Evolutionary conservation across 129 eudicot species (phyloP), one percentile per base, ranked within the genome.

Genomic region (Ambrosia artemisiifolia): DNA sequence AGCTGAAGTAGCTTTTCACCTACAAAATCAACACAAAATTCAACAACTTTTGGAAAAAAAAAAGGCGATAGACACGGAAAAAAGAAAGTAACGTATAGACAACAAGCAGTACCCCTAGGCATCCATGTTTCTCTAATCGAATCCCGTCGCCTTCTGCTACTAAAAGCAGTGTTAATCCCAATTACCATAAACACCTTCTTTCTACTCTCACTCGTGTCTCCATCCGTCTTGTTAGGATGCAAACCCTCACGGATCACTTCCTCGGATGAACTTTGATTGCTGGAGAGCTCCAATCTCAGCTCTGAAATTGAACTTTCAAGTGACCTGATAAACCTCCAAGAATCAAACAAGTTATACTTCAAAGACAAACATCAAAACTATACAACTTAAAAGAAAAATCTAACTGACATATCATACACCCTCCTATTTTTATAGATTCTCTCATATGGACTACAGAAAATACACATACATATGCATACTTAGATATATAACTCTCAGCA

Each of bases 91-190:
- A 47, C 34, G 24, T 34, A 54, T 9, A 73, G 56, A 17, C 7
- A 44, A 35, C 32, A 12, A 40, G n/a, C n/a, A 34, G 12, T 77
- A 92, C 98, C 98, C 85, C 89, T 92, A 35, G 98, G 98, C 98
- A 93, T 89, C 98, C 98, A 93, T 14, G 98, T 93, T 74, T 87
- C 90, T 57, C 98, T 78, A 51, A 93, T 86, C 6, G 98, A 93
- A 82, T 93, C 98, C 10, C 98, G 96, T 80, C 98, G 82, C 72
- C 81, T 93, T 56, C 96, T 78, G 76, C 98, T 93, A 73, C 98
- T 93, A 70, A 93, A 93, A 63, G 98, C 98, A 53, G 98, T 89
- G 76, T 93, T 93, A 43, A 93, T 89, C 63, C 98, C 98, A 78
- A 93, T 93, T n/a, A 93, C 96, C 74, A 93, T 79, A 74, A 93